Evolutionary conservation across 2,329 filamentous ascomycete species (phyloP), one percentile per base, ranked within the genome.

Genomic region (Cladophialophora immunda): DNA sequence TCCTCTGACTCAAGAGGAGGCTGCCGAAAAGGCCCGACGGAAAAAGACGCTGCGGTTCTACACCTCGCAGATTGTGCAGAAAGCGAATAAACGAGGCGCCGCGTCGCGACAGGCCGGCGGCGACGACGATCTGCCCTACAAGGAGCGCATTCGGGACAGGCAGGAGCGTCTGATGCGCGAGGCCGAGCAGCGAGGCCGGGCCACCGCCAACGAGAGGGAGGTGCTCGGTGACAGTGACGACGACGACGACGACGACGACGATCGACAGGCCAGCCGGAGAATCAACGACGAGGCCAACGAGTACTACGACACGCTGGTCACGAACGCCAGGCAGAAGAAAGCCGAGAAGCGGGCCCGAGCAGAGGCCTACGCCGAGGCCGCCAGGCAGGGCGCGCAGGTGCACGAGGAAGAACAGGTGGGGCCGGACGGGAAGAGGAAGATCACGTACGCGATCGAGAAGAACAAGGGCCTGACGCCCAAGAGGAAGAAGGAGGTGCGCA

Each of bases 11-110:
- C 88, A 89, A 11, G 86, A 89, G 68, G 89, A 94, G 68, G 90
- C 92, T 0, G 92, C 91, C 50, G 92, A 97, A 75, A 99, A 99
- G 81, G 92, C 90, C 0, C 87, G 88, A 67, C 92, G 92, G 79
- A 97, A 95, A 85, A 97, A 96, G 84, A 93, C 89, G 70, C 86
- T 99, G 65, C 91, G 93, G 69, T 99, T 99, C 84, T 99, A 99
- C 85, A 98, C 96, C 2, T 97, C 94, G 2, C 95, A 99, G 78
- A 95, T 99, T 71, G 91, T 92, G 30, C 94, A 98, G 78, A 98
- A 97, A 81, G 89, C 92, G 64, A 97, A 93, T 81, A 94, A 92
- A 77, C 92, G 84, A 77, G 73, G 88, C 74, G 68, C 81, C 81
- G 79, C 91, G 86, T 70, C 89, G 83, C 47, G 89, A 84, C 77